Percentiles rank a stretch among this genome's conserved stretches.
Evolutionary conservation across 805 yeast species (phyloP).

Genomic region (Candida quercuum): DNA sequence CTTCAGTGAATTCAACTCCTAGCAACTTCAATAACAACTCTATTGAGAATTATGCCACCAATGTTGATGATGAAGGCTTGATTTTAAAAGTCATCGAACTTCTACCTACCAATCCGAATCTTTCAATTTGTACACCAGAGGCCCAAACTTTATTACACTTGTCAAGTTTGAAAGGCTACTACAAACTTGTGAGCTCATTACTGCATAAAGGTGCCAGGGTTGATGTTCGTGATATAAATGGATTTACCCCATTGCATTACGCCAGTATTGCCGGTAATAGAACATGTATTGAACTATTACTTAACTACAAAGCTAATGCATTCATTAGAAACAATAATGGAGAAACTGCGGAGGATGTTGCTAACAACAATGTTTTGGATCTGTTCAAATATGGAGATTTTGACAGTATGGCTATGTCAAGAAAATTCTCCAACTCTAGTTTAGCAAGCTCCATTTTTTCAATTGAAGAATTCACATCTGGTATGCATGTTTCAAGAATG

Average conservation of each 20-base stretch:
- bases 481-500: conserved; percentile 30
- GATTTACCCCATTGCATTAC: conserved; percentile 82
- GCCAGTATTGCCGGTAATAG: conserved; percentile 76
- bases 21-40: conserved; percentile 3
- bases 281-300: conserved; percentile 53
- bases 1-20: background rate
- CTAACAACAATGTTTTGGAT: conserved; percentile 30
- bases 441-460: conserved; percentile 26
- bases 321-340: conserved; percentile 48
- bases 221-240: conserved; percentile 72
- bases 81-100: conserved; percentile 52
- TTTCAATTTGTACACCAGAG: conserved; percentile 75
- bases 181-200: conserved; percentile 54
- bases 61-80: conserved; percentile 30
- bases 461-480: conserved; percentile 22
- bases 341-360: conserved; percentile 35
- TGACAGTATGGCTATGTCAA: conserved; percentile 9
- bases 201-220: conserved; percentile 62
- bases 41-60: conserved; percentile 3
- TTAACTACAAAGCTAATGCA: conserved; percentile 60
- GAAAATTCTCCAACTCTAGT: conserved; percentile 21
- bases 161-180: conserved; percentile 72
- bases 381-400: conserved; percentile 19
- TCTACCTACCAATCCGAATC: conserved; percentile 68
- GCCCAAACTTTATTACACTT: conserved; percentile 89